Conservation (phyloP, 306 rosid genomes). For the Prunus armeniaca region DNA sequence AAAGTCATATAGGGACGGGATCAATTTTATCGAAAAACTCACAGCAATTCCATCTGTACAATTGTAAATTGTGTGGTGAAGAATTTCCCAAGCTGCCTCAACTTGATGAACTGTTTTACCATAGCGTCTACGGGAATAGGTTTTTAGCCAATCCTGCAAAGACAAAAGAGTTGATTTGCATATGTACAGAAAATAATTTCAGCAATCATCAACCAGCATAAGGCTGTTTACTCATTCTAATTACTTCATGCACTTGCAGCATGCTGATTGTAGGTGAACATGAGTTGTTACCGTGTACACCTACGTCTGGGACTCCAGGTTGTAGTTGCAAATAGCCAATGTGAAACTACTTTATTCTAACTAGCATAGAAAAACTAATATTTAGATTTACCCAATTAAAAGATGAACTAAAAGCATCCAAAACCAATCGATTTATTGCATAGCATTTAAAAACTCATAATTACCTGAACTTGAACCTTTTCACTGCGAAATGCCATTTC, state of each 20-base stretch:
- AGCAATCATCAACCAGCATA: neutral
- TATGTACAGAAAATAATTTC: neutral
- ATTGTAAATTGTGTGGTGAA: constrained; percentile 82
- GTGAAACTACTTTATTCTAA: no score
- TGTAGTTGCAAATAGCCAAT: no score
- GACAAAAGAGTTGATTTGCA: constrained; percentile 19
- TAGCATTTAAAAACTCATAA: constrained; percentile 6
- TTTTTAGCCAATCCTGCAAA: constrained; percentile 77
- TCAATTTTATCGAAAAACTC: constrained; percentile 28
- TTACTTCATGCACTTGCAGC: neutral
- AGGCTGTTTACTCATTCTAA: neutral
- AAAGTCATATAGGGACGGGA: neutral
- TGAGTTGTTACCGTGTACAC: no score
- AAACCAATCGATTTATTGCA: neutral
- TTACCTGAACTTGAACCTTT: constrained; percentile 71
- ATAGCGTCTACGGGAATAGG: constrained; percentile 73
- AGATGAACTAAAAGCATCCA: neutral
- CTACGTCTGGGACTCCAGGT: no score
- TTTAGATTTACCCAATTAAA: no score
- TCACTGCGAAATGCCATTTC: constrained; percentile 88
- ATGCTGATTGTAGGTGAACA: no score
- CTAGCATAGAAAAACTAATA: no score
- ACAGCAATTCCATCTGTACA: constrained; percentile 90
- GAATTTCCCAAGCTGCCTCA: constrained; percentile 89
- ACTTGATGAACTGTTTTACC: constrained; percentile 66